A percentile compares a stretch with the other conserved stretches of the same genome.
phyloP scores from a whole-genome alignment of 768 basidiomycete species.

The Pisolithus microcarpus region DNA sequence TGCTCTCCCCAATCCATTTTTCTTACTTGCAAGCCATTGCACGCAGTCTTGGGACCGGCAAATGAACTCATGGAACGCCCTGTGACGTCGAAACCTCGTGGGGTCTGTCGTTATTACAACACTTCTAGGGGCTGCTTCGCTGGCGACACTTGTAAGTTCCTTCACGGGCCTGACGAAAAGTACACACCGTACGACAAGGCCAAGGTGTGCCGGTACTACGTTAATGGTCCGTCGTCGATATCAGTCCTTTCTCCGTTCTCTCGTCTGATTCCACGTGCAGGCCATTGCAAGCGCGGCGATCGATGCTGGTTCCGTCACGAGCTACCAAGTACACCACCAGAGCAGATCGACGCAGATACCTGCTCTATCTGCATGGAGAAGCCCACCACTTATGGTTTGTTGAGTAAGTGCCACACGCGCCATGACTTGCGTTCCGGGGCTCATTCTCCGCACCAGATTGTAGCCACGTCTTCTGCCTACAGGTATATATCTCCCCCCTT shows the following conservation, averaged over 20 bases:
- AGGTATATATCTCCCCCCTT: slow-evolving; percentile 33
- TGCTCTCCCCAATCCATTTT: background rate
- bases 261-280: slow-evolving; percentile 27
- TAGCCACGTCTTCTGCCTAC: slow-evolving; percentile 70
- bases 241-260: background rate
- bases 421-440: background rate
- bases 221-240: slow-evolving; percentile 37
- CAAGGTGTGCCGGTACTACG: slow-evolving; percentile 64
- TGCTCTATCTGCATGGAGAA: slow-evolving; percentile 76
- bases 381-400: slow-evolving; percentile 60
- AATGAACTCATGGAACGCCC: slow-evolving; percentile 42
- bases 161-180: slow-evolving; percentile 48
- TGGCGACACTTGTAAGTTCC: slow-evolving; percentile 67
- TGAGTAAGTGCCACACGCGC: slow-evolving; percentile 38
- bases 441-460: slow-evolving; percentile 48
- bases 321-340: slow-evolving; percentile 13
- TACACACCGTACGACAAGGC: slow-evolving; percentile 64
- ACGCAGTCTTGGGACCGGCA: background rate
- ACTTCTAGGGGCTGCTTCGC: slow-evolving; percentile 63
- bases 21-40: background rate
- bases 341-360: slow-evolving; percentile 35
- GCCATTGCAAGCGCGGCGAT: slow-evolving; percentile 64
- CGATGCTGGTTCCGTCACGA: slow-evolving; percentile 72
- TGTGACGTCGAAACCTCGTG: slow-evolving; percentile 62
- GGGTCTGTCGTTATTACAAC: slow-evolving; percentile 62